A percentile compares a stretch with the other conserved stretches of the same genome.
Evolutionary conservation across 306 rosid species (phyloP).

Genomic region (Morella rubra): DNA sequence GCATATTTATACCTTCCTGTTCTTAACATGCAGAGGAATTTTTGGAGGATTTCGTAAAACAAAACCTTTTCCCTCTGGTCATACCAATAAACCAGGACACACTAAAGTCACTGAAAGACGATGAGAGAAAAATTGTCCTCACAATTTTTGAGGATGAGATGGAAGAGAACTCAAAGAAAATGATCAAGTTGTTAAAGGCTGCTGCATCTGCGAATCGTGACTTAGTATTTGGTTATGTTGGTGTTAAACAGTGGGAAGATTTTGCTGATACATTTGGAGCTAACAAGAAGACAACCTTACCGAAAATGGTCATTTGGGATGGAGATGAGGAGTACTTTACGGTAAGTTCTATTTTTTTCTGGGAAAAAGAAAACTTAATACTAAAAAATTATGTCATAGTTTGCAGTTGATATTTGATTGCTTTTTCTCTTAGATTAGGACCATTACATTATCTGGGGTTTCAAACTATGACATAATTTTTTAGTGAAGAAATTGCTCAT

Average conservation of each 20-base stretch:
- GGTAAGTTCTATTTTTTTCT: slow-evolving; percentile 49
- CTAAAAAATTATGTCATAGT: slow-evolving; percentile 14
- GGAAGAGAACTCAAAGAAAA: slow-evolving; percentile 60
- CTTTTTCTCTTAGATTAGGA: slow-evolving; percentile 2
- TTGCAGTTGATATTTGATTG: slow-evolving; percentile 21
- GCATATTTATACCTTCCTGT: slow-evolving; percentile 8
- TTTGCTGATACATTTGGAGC: slow-evolving; percentile 79
- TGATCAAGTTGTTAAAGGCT: slow-evolving; percentile 71
- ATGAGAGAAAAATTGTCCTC: slow-evolving; percentile 76
- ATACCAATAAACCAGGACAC: slow-evolving; percentile 73
- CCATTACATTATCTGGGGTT: neutral
- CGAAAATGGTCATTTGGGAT: slow-evolving; percentile 89
- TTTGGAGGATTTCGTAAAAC: slow-evolving; percentile 78
- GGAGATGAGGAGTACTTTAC: slow-evolving; percentile 67
- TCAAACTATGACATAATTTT: neutral
- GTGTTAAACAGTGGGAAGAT: slow-evolving; percentile 74
- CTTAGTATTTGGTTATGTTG: slow-evolving; percentile 83
- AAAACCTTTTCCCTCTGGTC: slow-evolving; percentile 70
- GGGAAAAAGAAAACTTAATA: neutral
- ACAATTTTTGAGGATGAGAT: slow-evolving; percentile 82
- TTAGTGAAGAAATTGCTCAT: neutral
- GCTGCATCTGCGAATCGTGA: slow-evolving; percentile 98
- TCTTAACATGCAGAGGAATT: slow-evolving; percentile 60
- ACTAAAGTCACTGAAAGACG: slow-evolving; percentile 61
- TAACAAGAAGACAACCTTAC: slow-evolving; percentile 49